phyloP scores from a whole-genome alignment of 1,284 basidiomycete genomes.

The Porogramme epimiltina region DNA sequence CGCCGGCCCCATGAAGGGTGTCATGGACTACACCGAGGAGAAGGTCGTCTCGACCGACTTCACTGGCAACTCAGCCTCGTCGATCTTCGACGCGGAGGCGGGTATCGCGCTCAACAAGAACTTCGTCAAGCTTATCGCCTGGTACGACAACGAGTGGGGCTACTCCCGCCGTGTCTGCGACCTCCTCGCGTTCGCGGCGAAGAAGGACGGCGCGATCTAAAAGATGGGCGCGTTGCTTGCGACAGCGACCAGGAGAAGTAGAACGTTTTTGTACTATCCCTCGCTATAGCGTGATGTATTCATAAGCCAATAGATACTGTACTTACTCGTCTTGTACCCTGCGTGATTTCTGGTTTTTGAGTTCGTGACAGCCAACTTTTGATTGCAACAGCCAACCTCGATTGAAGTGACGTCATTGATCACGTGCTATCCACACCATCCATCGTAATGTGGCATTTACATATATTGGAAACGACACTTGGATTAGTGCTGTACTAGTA shows the following conservation, averaged over 20 bases:
- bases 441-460: no score
- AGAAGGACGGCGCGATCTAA: conserved; percentile 57
- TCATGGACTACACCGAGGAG: conserved; percentile 96
- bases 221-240: not conserved
- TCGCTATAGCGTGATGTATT: conserved; percentile 16
- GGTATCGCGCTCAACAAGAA: conserved; percentile 92
- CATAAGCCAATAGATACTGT: conserved; percentile 14
- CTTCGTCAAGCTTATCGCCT: conserved; percentile 95
- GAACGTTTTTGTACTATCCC: conserved; percentile 12
- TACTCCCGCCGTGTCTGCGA: conserved; percentile 96
- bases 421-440: no score
- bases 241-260: conserved; percentile 1
- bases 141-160: conserved; percentile 98
- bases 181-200: conserved; percentile 83
- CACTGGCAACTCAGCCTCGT: conserved; percentile 77
- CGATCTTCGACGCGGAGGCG: conserved; percentile 91
- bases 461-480: no score
- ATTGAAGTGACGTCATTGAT: no score
- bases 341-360: no score
- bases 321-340: no score
- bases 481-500: no score
- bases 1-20: conserved; percentile 73
- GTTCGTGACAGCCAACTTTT: no score
- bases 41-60: conserved; percentile 95
- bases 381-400: no score